Conservation (phyloP, 768 basidiomycete genomes). For the Mycena crocata region DNA sequence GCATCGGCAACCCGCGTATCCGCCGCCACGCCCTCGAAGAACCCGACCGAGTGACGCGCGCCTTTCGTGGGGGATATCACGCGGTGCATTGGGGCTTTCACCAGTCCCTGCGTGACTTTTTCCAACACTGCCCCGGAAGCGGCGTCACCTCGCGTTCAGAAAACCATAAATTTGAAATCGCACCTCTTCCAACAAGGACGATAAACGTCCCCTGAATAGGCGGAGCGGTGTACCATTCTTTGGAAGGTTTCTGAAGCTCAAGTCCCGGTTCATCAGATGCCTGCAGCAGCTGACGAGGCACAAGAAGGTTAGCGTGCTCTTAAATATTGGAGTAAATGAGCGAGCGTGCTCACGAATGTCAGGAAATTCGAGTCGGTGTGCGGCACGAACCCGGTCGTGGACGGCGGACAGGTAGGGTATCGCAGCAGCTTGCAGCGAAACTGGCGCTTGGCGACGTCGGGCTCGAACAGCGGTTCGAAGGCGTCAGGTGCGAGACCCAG, state of each 20-base stretch:
- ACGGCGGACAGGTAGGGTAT: conserved; percentile 19
- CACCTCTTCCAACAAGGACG: conserved; percentile 23
- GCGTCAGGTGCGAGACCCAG: conserved; percentile 28
- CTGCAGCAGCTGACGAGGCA: conserved; percentile 19
- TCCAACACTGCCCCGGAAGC: conserved; percentile 17
- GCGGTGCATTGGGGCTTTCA: conserved; percentile 30
- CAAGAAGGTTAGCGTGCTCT: not conserved
- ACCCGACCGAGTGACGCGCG: conserved; percentile 30
- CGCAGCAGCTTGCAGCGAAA: conserved; percentile 33
- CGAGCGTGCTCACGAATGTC: conserved; percentile 22
- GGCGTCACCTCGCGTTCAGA: not conserved
- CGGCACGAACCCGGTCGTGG: conserved; percentile 24
- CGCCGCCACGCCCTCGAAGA: conserved; percentile 32
- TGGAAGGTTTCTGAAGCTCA: conserved; percentile 17
- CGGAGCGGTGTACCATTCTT: conserved; percentile 25
- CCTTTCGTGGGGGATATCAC: conserved; percentile 29
- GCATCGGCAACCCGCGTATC: conserved; percentile 25
- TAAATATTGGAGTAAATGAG: not conserved
- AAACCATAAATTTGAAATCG: not conserved
- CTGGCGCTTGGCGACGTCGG: conserved; percentile 27
- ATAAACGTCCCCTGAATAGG: conserved; percentile 30
- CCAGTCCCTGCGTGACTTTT: conserved; percentile 22
- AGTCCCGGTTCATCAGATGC: conserved; percentile 23
- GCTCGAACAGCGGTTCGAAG: conserved; percentile 24
- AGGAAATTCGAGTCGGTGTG: conserved; percentile 32